These are phyloP conservation scores for barrel medic (Medicago truncatula) DNA, from an alignment of 306 rosid species.

Conservation along the genomic window DNA sequence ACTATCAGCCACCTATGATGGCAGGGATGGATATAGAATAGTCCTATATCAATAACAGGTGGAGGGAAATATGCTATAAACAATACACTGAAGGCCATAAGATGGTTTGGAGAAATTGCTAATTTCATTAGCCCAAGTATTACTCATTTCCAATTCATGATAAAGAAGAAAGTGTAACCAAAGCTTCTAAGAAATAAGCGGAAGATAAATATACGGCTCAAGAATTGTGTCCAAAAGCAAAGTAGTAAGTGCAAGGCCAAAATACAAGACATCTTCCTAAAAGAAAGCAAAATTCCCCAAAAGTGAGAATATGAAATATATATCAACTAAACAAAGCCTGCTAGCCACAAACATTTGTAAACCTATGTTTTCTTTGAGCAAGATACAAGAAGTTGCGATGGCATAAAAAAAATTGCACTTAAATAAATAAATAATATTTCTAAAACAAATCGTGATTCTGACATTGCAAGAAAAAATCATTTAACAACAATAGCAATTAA, in stretches of 20 bases:
- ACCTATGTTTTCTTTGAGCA: constrained; percentile 9
- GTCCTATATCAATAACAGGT: neutral
- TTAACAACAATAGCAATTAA: constrained; percentile 41
- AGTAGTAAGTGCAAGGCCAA: neutral
- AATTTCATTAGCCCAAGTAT: constrained; percentile 10
- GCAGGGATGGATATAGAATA: neutral
- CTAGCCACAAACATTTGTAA: constrained; percentile 19
- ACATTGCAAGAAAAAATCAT: neutral
- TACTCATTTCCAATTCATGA: constrained; percentile 12
- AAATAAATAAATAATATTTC: constrained; percentile 1
- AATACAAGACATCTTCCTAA: constrained; percentile 13
- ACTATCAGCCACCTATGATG: neutral
- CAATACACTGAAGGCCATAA: constrained; percentile 12
- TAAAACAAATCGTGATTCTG: neutral
- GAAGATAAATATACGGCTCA: constrained; percentile 1
- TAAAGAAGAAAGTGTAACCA: constrained; percentile 6
- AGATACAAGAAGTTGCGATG: constrained; percentile 19
- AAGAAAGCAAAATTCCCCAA: neutral
- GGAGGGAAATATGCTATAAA: neutral
- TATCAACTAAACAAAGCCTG: constrained; percentile 20
- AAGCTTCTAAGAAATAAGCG: neutral
- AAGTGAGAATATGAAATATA: constrained; percentile 7
- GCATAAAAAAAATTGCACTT: constrained; percentile 16
- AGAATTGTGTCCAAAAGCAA: constrained; percentile 9
- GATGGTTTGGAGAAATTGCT: neutral